Base-by-base conservation (phyloP, 306 rosid genomes). In the Pueraria montana region DNA sequence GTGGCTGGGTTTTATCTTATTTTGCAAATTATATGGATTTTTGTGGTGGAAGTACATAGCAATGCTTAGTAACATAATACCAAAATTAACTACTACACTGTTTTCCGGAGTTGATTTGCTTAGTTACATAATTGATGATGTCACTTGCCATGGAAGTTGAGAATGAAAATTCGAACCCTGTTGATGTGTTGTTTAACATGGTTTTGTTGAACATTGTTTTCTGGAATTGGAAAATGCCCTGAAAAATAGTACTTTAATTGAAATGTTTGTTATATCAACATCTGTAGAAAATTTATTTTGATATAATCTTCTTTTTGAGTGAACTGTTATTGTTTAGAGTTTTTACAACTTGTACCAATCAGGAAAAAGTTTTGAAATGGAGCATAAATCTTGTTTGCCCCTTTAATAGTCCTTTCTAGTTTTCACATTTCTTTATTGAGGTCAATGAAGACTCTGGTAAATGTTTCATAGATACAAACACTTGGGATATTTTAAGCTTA, bases 11-110 rank as follows among this genome's bases (percentile, higher is more conserved):
- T 83, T 58, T 8, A 27, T 61, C 20, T 49, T 18, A 50, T 78
- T 23, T 42, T 48, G 40, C 43, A 27, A 58, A 80, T 80, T 55
- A 53, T 48, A 34, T 67, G 50, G 84, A 42, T 76, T 88, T 82
- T 77, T 11, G 34, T 40, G 38, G 27, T 78, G 26, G 73, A 42
- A 80, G 8, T 48, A 34, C 24, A 8, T 24, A 23, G 24, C 65
- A 38, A n/a, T n/a, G n/a, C n/a, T n/a, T n/a, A n/a, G n/a, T n/a
- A n/a, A n/a, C n/a, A n/a, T 24, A 30, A 40, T 67, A 18, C 21
- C 18, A 21, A 77, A 59, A 77, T 65, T 77, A 70, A 58, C 38
- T 46, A 21, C 56, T 24, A 36, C 40, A 26, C 64, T 34, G 26
- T 18, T 34, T 79, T 82, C 38, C 5, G 3, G 4, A 27, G 49